Base-by-base conservation (phyloP, 1,284 basidiomycete species). In the Vanrija sp. region DNA sequence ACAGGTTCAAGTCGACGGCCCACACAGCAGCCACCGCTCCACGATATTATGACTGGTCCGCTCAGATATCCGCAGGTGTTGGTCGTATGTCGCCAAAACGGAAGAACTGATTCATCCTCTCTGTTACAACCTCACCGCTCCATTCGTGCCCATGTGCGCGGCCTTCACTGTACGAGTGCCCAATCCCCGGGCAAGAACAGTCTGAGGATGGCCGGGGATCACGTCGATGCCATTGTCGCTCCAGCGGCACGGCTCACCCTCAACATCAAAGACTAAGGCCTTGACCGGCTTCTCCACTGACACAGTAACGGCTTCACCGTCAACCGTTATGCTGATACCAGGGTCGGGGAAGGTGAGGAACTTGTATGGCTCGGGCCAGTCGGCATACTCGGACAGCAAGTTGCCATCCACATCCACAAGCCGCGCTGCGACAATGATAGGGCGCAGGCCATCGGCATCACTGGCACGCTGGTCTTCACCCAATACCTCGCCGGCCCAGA, bases 331-430 rank as follows among this genome's bases (percentile, higher is more conserved):
- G 50, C 80, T 74, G 51, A 92, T 78, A 19, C 82, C 83, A 26
- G 81, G 74, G 19, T 82, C 67, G 38, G 90, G 89, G 80, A 91
- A 92, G 46, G 83, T 80, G 72, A 94, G 85, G 76, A 84, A 93
- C 76, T 95, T 94, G 81, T 86, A 93, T 25, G 91, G 91, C 73
- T 92, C 88, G 12, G 88, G 88, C 89, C 88, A 91, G 63, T 67
- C 68, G 25, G 64, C 62, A 75, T 86, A 87, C 58, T 91, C 81
- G 16, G 82, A 86, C 28, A 93, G 76, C 39, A 92, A 83, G 6
- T 67, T 68, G 28, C 57, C 49, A 44, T 46, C 51, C 2, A 38
- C 45, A 40, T 79, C 74, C 21, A 88, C 67, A 43, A 94, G 73
- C 51, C 87, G 81, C 23, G 87, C 87, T 38, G 86, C 87, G 18